Conservation (phyloP, 1,284 basidiomycete species). For the Pascua sp. region DNA sequence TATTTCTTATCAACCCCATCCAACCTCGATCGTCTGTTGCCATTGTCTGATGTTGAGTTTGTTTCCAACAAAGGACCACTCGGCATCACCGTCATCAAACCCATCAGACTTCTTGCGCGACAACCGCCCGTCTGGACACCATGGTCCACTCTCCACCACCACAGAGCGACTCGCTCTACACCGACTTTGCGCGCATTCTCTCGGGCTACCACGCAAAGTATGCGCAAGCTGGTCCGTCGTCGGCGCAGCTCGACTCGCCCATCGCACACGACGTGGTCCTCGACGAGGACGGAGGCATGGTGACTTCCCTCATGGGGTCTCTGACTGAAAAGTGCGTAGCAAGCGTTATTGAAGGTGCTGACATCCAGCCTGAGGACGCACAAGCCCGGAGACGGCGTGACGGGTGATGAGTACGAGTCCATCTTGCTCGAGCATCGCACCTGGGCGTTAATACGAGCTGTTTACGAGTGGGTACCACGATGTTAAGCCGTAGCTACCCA, state of each 20-base stretch:
- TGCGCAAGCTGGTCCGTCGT: slow-evolving; percentile 39
- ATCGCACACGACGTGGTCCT: slow-evolving; percentile 37
- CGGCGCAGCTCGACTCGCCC: slow-evolving; percentile 36
- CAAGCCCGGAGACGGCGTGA: slow-evolving; percentile 3
- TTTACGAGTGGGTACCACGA: slow-evolving; percentile 35
- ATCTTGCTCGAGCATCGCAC: slow-evolving; percentile 44
- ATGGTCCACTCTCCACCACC: neutral
- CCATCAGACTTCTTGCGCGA: neutral
- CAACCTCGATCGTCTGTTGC: neutral
- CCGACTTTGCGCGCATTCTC: slow-evolving; percentile 36
- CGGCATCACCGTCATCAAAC: neutral
- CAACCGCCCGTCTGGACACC: neutral
- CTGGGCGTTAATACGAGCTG: slow-evolving; percentile 41
- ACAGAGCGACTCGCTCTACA: slow-evolving; percentile 22
- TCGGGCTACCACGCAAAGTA: slow-evolving; percentile 40
- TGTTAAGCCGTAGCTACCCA: neutral
- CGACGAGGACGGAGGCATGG: slow-evolving; percentile 38
- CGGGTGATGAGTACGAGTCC: slow-evolving; percentile 31
- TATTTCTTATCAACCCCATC: slow-evolving; percentile 6
- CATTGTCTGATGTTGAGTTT: too few species aligned
- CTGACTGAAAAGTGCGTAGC: slow-evolving; percentile 34
- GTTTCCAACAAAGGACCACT: neutral
- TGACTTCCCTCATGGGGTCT: slow-evolving; percentile 29
- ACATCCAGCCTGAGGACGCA: slow-evolving; percentile 8
- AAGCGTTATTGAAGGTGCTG: neutral